Base-by-base conservation (phyloP, 805 yeast genomes). In the Candida krabiensis region DNA sequence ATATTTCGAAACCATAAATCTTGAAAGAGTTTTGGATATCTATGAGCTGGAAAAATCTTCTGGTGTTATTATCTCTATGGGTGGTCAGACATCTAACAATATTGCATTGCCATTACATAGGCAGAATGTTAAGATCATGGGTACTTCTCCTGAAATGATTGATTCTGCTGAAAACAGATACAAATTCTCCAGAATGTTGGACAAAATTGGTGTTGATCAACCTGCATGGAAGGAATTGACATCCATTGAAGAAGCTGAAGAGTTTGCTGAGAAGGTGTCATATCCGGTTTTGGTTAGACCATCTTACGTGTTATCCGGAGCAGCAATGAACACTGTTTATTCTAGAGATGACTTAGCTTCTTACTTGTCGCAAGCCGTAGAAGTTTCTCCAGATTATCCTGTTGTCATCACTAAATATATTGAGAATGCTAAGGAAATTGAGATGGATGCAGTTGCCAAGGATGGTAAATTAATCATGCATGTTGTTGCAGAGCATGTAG, bases 151-250 rank as follows among this genome's bases (percentile, higher is more conserved):
- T 40, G 96, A 87, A 65, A 89, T 88, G 96, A 93, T 91, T 64
- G 99, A 91, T 61, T 80, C 95, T 45, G 99, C 99, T 48, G 99
- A 91, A 74, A 90, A 91, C 70, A 80, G 99, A 71, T 90, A 88
- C 77, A 91, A 93, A 71, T 91, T 91, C 72, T 88, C 96, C 30
- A 86, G 96, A 69, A 89, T 91, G 95, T 76, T 91, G 69, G 99
- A 91, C 67, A 79, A 79, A 52, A 91, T 91, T 58, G 96, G 95
- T 40, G 97, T 91, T 48, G 99, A 91, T 69, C 99, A 91, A 70
- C 99, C 99, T 30, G 96, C 96, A 26, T 91, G 99, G 99, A 91
- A 90, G 66, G 99, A 91, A 67, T 77, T 91, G 55, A 89, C 98
- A 25, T 86, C 96, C 17, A 74, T 88, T 41, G 87, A 75, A 27